A percentile compares a stretch with the other conserved stretches of the same genome.
phyloP scores from a whole-genome alignment of 495 filamentous ascomycete species.

The Astrothelium macrocarpum region DNA sequence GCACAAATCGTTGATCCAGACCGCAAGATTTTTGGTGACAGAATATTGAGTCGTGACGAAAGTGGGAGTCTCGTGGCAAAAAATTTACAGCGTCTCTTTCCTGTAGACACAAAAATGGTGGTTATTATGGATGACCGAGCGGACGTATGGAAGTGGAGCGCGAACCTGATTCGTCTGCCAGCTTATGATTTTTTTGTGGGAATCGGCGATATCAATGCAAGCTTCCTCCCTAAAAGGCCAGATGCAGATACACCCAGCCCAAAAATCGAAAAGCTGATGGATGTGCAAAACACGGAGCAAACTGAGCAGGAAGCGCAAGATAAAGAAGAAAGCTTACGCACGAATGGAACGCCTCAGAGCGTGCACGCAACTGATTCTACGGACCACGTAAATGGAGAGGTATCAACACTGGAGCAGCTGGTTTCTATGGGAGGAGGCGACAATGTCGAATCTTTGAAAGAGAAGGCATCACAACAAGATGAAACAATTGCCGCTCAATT shows the following conservation, averaged over 20 bases:
- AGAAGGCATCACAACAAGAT: conserved; percentile 72
- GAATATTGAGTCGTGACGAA: conserved; percentile 92
- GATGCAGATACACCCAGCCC: conserved; percentile 44
- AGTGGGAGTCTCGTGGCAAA: conserved; percentile 87
- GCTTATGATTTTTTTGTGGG: conserved; percentile 97
- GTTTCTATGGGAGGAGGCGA: conserved; percentile 67
- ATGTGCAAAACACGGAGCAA: neutral
- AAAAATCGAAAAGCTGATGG: conserved; percentile 4
- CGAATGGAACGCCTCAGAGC: neutral
- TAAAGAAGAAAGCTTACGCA: neutral
- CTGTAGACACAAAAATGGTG: conserved; percentile 97
- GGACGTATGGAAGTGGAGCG: conserved; percentile 94
- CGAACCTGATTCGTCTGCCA: conserved; percentile 87
- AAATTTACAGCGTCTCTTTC: conserved; percentile 83
- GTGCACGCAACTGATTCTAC: conserved; percentile 1
- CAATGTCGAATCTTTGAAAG: conserved; percentile 57
- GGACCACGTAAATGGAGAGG: conserved; percentile 23
- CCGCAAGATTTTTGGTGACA: conserved; percentile 80
- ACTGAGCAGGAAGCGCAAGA: neutral
- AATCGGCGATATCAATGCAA: conserved; percentile 98
- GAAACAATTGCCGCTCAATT: conserved; percentile 81
- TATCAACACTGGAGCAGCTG: conserved; percentile 62
- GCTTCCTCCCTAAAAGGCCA: conserved; percentile 82
- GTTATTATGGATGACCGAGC: conserved; percentile 97
- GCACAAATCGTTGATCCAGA: conserved; percentile 89